Evolutionary conservation across 2,329 filamentous ascomycete genomes (phyloP).

Genomic region (Fusarium irregulare): DNA sequence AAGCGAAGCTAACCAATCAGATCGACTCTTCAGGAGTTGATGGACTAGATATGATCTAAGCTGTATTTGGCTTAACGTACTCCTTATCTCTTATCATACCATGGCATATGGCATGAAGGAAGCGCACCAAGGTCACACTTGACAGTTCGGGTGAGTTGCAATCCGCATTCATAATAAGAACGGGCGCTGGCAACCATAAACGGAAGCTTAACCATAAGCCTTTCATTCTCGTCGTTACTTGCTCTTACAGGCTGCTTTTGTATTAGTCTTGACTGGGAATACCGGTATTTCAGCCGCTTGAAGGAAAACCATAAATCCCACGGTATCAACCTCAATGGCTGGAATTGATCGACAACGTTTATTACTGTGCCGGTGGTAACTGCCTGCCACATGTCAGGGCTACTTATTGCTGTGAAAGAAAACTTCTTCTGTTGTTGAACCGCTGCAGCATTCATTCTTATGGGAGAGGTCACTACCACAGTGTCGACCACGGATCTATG

Average conservation of each 20-base stretch:
- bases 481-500: not conserved
- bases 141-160: not conserved
- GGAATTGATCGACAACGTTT: not conserved
- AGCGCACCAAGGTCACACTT: not conserved
- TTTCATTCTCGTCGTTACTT: not conserved
- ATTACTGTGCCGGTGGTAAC: too few species aligned
- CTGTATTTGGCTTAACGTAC: not conserved
- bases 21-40: not conserved
- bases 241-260: not conserved
- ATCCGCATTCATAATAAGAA: not conserved
- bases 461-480: not conserved
- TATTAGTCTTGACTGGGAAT: not conserved
- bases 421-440: not conserved
- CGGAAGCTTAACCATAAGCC: constrained; percentile 10
- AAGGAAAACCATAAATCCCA: not conserved
- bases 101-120: not conserved
- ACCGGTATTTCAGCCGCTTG: not conserved
- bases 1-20: not conserved
- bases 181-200: constrained; percentile 5
- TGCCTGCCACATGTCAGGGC: not conserved
- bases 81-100: not conserved
- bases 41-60: not conserved
- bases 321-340: not conserved
- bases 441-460: not conserved
- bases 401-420: not conserved